phyloP scores from a whole-genome alignment of 345 rosid species.

The Eucalyptus regnans region DNA sequence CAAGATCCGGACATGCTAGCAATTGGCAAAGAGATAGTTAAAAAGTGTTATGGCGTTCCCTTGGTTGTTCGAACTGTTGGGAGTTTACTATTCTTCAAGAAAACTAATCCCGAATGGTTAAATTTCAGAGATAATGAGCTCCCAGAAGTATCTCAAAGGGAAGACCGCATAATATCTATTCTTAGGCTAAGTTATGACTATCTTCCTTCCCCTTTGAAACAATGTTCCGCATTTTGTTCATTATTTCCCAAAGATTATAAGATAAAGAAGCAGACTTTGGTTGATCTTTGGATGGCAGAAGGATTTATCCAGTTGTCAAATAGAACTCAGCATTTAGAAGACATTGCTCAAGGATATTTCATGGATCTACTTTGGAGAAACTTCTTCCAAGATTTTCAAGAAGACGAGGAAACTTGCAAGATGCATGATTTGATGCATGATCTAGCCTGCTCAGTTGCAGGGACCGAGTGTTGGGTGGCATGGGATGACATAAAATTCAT shows the following conservation, averaged over 20 bases:
- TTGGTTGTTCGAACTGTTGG: too few species aligned
- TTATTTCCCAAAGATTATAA: neutral
- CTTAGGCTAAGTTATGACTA: too few species aligned
- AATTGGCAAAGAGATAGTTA: too few species aligned
- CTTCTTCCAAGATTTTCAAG: neutral
- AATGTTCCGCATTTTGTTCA: fast-evolving
- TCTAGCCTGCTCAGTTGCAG: neutral
- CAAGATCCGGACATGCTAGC: too few species aligned
- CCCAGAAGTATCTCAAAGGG: too few species aligned
- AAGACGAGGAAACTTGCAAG: neutral
- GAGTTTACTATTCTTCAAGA: too few species aligned
- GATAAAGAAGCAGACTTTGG: fast-evolving
- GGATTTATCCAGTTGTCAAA: fast-evolving
- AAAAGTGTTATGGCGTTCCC: too few species aligned
- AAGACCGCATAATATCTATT: too few species aligned
- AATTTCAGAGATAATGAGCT: too few species aligned
- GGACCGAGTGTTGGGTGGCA: neutral
- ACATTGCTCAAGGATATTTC: neutral
- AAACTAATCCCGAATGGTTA: too few species aligned
- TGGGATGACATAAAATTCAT: fast-evolving
- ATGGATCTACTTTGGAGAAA: neutral
- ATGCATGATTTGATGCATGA: neutral
- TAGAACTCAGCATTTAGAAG: neutral
- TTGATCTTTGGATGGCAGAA: neutral
- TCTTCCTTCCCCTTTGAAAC: too few species aligned